Evolutionary conservation across 2,329 filamentous ascomycete species (phyloP), one percentile per base, ranked within the genome.

Genomic region (Chaetomiaceae sp.): DNA sequence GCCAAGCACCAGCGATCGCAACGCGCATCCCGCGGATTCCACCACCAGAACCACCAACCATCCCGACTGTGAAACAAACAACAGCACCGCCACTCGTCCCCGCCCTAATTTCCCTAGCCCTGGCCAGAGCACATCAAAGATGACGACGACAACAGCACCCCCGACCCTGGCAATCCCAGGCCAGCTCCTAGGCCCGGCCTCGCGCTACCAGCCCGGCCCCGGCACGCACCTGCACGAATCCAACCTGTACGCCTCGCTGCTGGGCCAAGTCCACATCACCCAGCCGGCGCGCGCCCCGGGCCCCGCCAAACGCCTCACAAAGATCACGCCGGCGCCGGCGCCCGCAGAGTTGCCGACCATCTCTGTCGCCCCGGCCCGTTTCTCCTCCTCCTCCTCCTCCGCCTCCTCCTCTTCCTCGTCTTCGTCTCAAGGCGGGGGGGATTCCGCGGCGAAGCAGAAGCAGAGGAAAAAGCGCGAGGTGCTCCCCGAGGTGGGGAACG

Each of bases 201-300:
- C 79, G 51, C 80, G 82, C 60, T 91, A 86, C 70, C 72, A 78
- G 36, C 80, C 90, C 25, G 92, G 92, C 13, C 76, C 88, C 10
- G 94, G 92, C 60, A 96, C 90, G 0, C 90, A 97, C 69, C 77
- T 95, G 60, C 80, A 89, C 71, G 77, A 86, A 58, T 77, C 82
- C 58, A 80, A 85, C 54, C 81, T 96, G 61, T 87, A 87, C 69
- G 85, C 91, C 55, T 96, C 91, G 18, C 84, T 96, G 57, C 80
- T 90, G 45, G 92, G 91, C 43, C 79, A 80, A 36, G 81, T 92
- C 58, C 71, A 76, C 53, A 71, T 86, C 54, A 72, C 74, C 25
- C 71, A 75, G 46, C 71, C 76, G 2, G 70, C 68, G 61, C 76
- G 71, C 54, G 64, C 69, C 43, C 69, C 76, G 43, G 77, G 76